These are phyloP conservation scores for Inga leiocalycina DNA, from an alignment of 306 rosid genomes.

Conservation along the genomic window DNA sequence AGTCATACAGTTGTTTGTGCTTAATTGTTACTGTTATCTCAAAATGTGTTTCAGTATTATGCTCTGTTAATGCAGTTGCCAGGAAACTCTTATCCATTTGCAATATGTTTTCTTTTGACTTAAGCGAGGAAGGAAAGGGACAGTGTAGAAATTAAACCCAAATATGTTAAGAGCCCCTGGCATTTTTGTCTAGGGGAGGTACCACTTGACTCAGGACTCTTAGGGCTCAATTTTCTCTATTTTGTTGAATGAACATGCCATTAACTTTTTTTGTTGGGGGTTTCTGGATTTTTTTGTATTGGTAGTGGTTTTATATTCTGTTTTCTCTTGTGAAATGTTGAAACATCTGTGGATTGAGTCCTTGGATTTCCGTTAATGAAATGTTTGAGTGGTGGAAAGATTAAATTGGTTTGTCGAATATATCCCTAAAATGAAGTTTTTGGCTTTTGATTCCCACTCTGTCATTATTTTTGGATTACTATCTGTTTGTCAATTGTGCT, in stretches of 20 bases:
- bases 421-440: conserved; percentile 19
- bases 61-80: conserved; percentile 1
- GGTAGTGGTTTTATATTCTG: neutral
- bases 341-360: conserved; percentile 11
- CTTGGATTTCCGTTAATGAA: conserved; percentile 23
- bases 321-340: conserved; percentile 11
- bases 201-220: neutral
- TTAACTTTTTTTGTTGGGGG: neutral
- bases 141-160: neutral
- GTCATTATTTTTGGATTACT: conserved; percentile 10
- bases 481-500: conserved; percentile 11
- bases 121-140: neutral
- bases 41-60: neutral
- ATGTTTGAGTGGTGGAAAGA: conserved; percentile 21
- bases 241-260: conserved; percentile 17
- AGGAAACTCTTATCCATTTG: conserved; percentile 18
- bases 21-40: neutral
- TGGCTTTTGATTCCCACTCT: conserved; percentile 10
- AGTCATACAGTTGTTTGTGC: conserved; percentile 17
- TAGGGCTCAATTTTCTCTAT: no score
- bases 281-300: neutral
- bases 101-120: no score
- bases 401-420: conserved; percentile 5
- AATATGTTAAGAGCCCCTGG: neutral
- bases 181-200: neutral